Evolutionary conservation across 176 grass and related monocot species (phyloP), one percentile per base, ranked within the genome.

Genomic region (Cymbopogon citratus): DNA sequence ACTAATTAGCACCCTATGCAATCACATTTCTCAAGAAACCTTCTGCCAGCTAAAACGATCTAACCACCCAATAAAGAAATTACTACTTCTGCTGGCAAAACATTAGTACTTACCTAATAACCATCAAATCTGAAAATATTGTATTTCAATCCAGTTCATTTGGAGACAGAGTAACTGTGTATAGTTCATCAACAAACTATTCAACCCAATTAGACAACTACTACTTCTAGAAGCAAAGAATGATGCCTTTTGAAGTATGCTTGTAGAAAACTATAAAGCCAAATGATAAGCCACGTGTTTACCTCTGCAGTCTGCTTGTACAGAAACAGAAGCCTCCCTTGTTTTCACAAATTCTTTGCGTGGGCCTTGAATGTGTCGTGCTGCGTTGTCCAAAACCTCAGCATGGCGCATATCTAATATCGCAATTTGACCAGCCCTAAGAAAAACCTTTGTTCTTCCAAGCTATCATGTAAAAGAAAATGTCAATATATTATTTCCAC

Each of bases 341-440:
- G 31, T 33, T 33, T 33, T 33, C 31, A 33, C 31, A 33, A 33
- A 33, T 33, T 33, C 31, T 33, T 33, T 33, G 1, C 31, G 31
- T 33, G 31, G 49, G 63, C 77, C 56, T 88, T 99, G 96, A 85
- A 99, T 93, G 77, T 73, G 52, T 7, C 87, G 94, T 38, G 96
- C 92, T 88, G 96, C 89, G 63, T 93, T 92, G 68, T 99, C 96
- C 88, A 99, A 92, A 88, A 95, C 85, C 77, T 99, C 96, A 80
- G 80, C 91, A 70, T 92, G 91, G 26, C 63, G 78, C 76, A 84
- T 83, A 82, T 99, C 96, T 80, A 99, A 85, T 57, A 95, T 74
- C 14, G 96, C 96, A 12, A 99, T 95, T 86, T 99, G 96, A 77
- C 96, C 96, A 14, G 90, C 92, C 78, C 96, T 91, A 75, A 99